phyloP scores from a whole-genome alignment of 1,284 basidiomycete genomes.

The Tylopilus orsonianus region DNA sequence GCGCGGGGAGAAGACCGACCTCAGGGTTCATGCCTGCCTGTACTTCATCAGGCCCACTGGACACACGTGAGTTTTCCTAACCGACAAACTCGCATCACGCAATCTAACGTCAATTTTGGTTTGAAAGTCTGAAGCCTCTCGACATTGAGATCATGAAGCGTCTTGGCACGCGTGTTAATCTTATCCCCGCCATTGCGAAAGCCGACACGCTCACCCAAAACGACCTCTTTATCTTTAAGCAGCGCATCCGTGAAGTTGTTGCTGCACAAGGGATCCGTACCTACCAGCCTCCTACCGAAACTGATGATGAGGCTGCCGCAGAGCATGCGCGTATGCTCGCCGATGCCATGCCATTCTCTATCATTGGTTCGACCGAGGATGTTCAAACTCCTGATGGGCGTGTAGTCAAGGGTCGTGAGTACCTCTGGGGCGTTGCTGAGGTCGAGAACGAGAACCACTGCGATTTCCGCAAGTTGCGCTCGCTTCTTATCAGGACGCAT shows the following conservation, averaged over 20 bases:
- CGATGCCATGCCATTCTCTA: slow-evolving; percentile 95
- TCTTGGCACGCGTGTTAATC: slow-evolving; percentile 93
- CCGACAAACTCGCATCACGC: slow-evolving; percentile 2
- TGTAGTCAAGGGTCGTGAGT: slow-evolving; percentile 95
- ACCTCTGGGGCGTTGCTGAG: slow-evolving; percentile 99
- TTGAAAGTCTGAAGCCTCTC: slow-evolving; percentile 84
- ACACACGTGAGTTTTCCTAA: slow-evolving; percentile 69
- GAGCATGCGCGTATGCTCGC: slow-evolving; percentile 88
- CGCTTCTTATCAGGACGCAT: slow-evolving; percentile 94
- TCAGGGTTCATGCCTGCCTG: slow-evolving; percentile 95
- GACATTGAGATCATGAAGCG: slow-evolving; percentile 99
- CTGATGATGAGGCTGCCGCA: slow-evolving; percentile 84
- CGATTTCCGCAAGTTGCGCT: slow-evolving; percentile 98
- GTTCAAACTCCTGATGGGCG: slow-evolving; percentile 91
- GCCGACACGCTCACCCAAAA: slow-evolving; percentile 94
- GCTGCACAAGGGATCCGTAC: slow-evolving; percentile 90
- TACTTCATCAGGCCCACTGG: slow-evolving; percentile 98
- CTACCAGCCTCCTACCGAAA: slow-evolving; percentile 91
- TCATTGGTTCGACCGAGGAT: slow-evolving; percentile 96
- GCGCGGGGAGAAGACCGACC: slow-evolving; percentile 89
- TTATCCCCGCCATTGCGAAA: slow-evolving; percentile 96
- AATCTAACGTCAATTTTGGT: slow-evolving; percentile 4
- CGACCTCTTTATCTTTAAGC: slow-evolving; percentile 91
- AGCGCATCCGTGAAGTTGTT: slow-evolving; percentile 91
- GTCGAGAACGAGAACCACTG: slow-evolving; percentile 99